Percentiles rank a stretch among this genome's conserved stretches.
Conservation (phyloP, 345 rosid species). For the Eucalyptus erythrocorys region DNA sequence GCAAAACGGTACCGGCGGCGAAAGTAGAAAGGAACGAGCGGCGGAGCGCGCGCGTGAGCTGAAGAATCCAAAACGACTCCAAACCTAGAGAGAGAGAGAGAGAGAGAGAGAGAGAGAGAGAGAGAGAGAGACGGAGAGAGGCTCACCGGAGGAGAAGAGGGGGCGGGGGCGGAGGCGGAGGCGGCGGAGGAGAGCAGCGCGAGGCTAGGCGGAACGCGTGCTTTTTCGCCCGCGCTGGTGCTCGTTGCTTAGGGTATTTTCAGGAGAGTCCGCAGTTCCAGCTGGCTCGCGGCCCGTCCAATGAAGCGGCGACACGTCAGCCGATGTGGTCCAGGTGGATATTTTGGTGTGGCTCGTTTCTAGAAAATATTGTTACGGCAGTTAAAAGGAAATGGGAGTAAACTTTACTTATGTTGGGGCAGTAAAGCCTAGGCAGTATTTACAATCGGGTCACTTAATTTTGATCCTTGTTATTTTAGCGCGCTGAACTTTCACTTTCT, state of each 20-base stretch:
- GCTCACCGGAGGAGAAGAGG: conserved; percentile 39
- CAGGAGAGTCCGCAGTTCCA: background rate
- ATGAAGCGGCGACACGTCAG: background rate
- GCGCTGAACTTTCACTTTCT: too few relatives aligned
- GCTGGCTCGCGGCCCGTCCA: background rate
- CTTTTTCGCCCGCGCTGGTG: background rate
- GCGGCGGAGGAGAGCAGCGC: conserved; percentile 21
- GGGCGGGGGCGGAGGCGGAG: conserved; percentile 10
- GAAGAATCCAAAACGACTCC: background rate
- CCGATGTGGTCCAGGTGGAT: background rate
- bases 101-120: background rate
- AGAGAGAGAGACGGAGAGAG: background rate
- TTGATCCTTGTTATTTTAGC: background rate
- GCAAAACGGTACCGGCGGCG: background rate
- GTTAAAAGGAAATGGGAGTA: background rate
- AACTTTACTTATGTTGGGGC: background rate
- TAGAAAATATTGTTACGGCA: background rate
- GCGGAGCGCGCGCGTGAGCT: background rate
- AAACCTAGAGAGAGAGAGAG: background rate
- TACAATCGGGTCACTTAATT: background rate
- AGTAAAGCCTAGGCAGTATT: background rate
- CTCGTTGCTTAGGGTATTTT: background rate
- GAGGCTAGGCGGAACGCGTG: too few relatives aligned
- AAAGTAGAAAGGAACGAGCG: background rate
- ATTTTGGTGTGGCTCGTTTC: background rate